A percentile compares a stretch with the other conserved stretches of the same genome.
phyloP scores from a whole-genome alignment of 805 yeast genomes.

The Yarrowia yakushimensis region DNA sequence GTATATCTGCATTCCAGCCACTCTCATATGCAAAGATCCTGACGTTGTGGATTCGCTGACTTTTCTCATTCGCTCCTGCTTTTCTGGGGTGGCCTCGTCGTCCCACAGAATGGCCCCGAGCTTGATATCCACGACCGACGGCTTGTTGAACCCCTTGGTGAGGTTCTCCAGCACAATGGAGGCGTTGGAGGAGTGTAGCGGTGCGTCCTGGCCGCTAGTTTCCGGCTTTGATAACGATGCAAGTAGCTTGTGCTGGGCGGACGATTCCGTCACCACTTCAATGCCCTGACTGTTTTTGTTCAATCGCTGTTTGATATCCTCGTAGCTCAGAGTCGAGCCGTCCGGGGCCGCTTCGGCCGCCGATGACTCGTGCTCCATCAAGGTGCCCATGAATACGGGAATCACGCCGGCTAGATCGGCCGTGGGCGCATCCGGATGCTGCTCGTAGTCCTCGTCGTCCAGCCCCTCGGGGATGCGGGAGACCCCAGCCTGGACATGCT shows the following conservation, averaged over 20 bases:
- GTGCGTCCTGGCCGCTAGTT: constrained; percentile 24
- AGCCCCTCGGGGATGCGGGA: constrained; percentile 24
- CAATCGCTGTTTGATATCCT: constrained; percentile 7
- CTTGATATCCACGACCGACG: constrained; percentile 79
- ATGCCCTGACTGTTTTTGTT: neutral
- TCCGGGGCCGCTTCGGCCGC: neutral
- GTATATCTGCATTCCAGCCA: constrained; percentile 81
- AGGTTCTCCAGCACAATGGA: constrained; percentile 62
- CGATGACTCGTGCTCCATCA: constrained; percentile 40
- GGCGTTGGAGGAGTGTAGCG: neutral
- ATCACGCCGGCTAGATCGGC: constrained; percentile 38
- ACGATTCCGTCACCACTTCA: constrained; percentile 3
- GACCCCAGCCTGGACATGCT: constrained; percentile 34
- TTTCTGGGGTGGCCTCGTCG: constrained; percentile 51
- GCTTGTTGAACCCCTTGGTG: constrained; percentile 55
- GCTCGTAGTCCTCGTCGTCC: constrained; percentile 13
- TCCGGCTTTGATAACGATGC: neutral
- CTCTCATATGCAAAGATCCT: constrained; percentile 68
- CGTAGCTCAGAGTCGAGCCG: neutral
- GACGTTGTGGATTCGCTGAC: constrained; percentile 77
- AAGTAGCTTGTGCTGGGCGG: constrained; percentile 30
- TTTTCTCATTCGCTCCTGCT: constrained; percentile 53
- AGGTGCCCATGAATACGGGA: constrained; percentile 61
- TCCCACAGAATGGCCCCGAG: constrained; percentile 74
- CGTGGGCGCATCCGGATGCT: constrained; percentile 25